Evolutionary conservation across 2,329 filamentous ascomycete species (phyloP).

Genomic region (Apiospora phragmitis): DNA sequence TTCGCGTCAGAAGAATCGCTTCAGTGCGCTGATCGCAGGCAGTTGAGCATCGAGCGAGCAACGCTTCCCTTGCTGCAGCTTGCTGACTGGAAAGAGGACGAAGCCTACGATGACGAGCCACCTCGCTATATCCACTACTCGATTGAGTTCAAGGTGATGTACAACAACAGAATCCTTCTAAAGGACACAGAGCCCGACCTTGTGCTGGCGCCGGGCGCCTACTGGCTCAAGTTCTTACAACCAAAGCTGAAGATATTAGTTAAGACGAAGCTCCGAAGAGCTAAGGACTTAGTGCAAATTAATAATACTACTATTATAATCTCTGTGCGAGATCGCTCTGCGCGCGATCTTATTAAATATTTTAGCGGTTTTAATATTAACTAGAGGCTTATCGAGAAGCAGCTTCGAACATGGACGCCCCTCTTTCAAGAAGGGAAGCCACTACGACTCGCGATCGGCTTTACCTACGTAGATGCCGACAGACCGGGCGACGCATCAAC

Average conservation of each 20-base stretch:
- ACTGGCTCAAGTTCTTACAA: conserved; percentile 16
- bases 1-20: neutral
- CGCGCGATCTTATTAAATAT: neutral
- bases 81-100: neutral
- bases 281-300: too few species aligned
- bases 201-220: conserved; percentile 23
- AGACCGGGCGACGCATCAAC: neutral
- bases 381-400: conserved; percentile 2
- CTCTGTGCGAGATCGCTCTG: neutral
- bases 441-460: neutral
- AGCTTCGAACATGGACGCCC: neutral
- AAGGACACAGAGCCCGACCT: conserved; percentile 29
- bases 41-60: neutral
- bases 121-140: conserved; percentile 28
- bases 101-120: neutral
- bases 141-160: conserved; percentile 27
- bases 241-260: conserved; percentile 19
- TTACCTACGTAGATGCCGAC: neutral
- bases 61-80: neutral
- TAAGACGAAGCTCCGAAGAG: conserved; percentile 15
- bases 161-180: conserved; percentile 24
- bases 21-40: neutral
- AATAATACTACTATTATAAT: neutral
- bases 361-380: neutral
- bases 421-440: neutral